Percentiles rank a stretch among this genome's conserved stretches.
These are phyloP conservation scores for Colletotrichum sp. DNA, from an alignment of 2,329 filamentous ascomycete species.

Conservation along the genomic window DNA sequence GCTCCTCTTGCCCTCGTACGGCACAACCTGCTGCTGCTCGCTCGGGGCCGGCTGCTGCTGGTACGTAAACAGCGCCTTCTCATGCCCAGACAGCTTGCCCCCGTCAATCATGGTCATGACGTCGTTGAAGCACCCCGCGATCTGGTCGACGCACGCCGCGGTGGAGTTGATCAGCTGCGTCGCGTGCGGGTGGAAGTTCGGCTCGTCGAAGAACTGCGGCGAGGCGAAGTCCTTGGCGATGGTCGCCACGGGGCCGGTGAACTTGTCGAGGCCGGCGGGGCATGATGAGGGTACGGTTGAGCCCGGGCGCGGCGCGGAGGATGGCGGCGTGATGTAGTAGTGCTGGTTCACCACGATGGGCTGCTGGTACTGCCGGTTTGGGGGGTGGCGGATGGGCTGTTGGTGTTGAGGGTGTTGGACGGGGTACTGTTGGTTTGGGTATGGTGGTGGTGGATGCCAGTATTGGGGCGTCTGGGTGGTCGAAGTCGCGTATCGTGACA, in stretches of 20 bases:
- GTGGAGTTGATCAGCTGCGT: constrained; percentile 51
- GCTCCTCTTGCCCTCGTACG: neutral
- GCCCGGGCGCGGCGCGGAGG: neutral
- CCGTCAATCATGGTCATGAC: constrained; percentile 76
- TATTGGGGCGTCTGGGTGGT: constrained; percentile 6
- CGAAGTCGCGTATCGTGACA: neutral
- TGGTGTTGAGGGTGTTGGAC: constrained; percentile 22
- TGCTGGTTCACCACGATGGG: constrained; percentile 58
- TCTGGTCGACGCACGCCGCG: constrained; percentile 59
- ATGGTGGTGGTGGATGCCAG: neutral
- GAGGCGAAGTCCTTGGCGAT: constrained; percentile 46
- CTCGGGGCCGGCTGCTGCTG: constrained; percentile 20
- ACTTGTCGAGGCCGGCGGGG: constrained; percentile 33
- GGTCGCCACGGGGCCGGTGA: constrained; percentile 46
- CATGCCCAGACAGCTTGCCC: constrained; percentile 57
- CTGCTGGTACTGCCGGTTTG: constrained; percentile 23
- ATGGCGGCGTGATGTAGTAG: constrained; percentile 45
- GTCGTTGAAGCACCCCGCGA: constrained; percentile 67
- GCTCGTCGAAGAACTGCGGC: constrained; percentile 46
- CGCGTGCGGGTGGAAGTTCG: constrained; percentile 29
- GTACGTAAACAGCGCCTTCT: constrained; percentile 58
- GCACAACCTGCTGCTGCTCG: neutral
- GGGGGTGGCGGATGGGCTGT: constrained; percentile 18
- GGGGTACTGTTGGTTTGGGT: constrained; percentile 4
- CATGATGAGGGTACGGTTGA: constrained; percentile 1